These are phyloP conservation scores for Phytomonas sp. DNA, from an alignment of 208 protist genomes.

Conservation along the genomic window DNA sequence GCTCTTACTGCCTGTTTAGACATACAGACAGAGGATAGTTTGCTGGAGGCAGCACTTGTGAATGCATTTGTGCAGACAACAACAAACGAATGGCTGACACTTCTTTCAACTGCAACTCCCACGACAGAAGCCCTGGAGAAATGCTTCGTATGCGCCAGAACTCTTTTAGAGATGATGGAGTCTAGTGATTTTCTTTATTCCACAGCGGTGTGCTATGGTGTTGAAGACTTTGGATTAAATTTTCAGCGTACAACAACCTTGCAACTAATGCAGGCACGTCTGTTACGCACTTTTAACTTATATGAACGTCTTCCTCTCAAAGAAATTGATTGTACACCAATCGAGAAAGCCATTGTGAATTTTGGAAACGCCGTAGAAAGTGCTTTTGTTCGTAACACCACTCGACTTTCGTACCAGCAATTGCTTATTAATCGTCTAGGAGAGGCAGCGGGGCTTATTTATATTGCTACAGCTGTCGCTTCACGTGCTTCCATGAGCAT, in stretches of 20 bases:
- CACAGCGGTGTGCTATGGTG: constrained; percentile 68
- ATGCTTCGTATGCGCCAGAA: constrained; percentile 34
- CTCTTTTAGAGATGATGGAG: constrained; percentile 61
- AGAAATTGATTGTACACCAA: constrained; percentile 49
- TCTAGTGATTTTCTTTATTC: constrained; percentile 63
- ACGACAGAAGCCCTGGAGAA: constrained; percentile 40
- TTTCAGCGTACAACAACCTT: constrained; percentile 82
- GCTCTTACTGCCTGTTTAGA: constrained; percentile 80
- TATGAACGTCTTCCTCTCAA: constrained; percentile 62
- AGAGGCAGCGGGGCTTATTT: constrained; percentile 66
- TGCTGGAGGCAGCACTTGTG: constrained; percentile 63
- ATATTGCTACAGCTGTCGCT: constrained; percentile 67
- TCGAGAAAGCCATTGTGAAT: constrained; percentile 67
- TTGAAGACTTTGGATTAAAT: constrained; percentile 75
- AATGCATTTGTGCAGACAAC: constrained; percentile 57
- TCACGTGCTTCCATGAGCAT: constrained; percentile 67
- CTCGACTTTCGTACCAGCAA: constrained; percentile 58
- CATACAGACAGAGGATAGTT: constrained; percentile 62
- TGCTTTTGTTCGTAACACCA: constrained; percentile 69
- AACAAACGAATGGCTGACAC: constrained; percentile 42
- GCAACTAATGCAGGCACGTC: constrained; percentile 71
- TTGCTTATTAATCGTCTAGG: constrained; percentile 77
- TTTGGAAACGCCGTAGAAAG: constrained; percentile 77
- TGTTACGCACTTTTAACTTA: constrained; percentile 45
- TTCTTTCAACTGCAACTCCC: constrained; percentile 46